Conservation (phyloP, 306 rosid genomes). For the Vicia villosa region DNA sequence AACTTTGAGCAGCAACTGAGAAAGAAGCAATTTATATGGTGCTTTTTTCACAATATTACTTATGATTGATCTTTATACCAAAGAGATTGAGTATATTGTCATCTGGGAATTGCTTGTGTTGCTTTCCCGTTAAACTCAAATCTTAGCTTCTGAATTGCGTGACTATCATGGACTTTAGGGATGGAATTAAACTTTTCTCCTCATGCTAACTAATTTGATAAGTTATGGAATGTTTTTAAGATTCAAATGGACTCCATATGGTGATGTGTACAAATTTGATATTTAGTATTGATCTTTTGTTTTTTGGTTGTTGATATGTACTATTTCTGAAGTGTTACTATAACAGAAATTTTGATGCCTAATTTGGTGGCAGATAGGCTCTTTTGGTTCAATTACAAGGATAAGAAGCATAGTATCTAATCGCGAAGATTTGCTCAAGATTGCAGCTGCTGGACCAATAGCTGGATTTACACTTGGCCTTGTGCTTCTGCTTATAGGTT, state of each 20-base stretch:
- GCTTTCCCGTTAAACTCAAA: too few relatives aligned
- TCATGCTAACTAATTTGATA: background rate
- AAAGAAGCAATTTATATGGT: conserved; percentile 20
- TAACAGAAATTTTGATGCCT: conserved; percentile 48
- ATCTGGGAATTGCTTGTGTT: conserved; percentile 20
- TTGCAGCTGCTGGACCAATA: conserved; percentile 92
- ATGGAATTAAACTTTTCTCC: background rate
- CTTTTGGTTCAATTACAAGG: conserved; percentile 95
- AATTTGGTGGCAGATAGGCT: conserved; percentile 98
- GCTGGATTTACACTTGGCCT: conserved; percentile 88
- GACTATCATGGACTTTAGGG: background rate
- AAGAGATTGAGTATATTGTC: conserved; percentile 12
- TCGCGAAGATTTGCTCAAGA: conserved; percentile 93
- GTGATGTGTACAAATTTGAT: conserved; percentile 25
- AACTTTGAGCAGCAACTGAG: background rate
- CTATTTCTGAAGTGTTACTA: conserved; percentile 20
- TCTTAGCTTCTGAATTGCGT: too few relatives aligned
- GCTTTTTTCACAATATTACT: conserved; percentile 20
- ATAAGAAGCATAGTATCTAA: conserved; percentile 82
- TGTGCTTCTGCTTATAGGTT: conserved; percentile 79
- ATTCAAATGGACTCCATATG: conserved; percentile 10
- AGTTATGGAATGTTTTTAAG: conserved; percentile 18
- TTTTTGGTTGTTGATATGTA: conserved; percentile 2
- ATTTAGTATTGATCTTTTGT: conserved; percentile 24
- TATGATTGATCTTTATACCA: conserved; percentile 24